Base-by-base conservation (phyloP, 2,329 filamentous ascomycete genomes). In the Aspergillus sp. region DNA sequence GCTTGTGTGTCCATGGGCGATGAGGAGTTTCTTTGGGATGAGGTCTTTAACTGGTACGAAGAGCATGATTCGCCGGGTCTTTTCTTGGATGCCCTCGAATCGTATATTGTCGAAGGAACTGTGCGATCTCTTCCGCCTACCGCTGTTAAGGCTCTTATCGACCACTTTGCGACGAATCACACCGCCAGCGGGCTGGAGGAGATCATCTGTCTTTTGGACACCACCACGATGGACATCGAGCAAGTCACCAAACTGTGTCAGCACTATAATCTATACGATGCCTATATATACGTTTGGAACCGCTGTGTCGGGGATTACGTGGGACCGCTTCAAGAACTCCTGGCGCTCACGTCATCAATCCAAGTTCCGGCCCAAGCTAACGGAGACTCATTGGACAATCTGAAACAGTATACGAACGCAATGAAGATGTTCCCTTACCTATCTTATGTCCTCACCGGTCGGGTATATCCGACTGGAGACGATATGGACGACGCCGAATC, bases 241-340 rank as follows among this genome's bases (percentile, higher is more conserved):
- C 88, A 97, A 65, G 82, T 95, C 45, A 96, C 91, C 0, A 78
- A 79, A 9, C 74, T 98, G 26, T 98, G 93, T 75, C 95, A 93
- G 64, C 85, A 91, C 61, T 84, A 97, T 64, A 82, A 86, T 52
- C 77, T 98, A 4, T 98, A 96, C 60, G 94, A 98, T 66, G 94
- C 93, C 2, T 79, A 96, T 44, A 90, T 94, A 35, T 96, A 97
- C 62, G 87, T 98, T 43, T 98, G 93, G 93, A 97, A 95, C 48
- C 85, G 88, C 64, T 90, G 89, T 3, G 73, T 98, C 27, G 74
- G 76, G 49, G 94, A 98, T 65, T 96, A 94, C 58, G 83, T 96
- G 49, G 94, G 90, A 2, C 91, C 93, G 1, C 74, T 97, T 44
- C 85, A 89, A 53, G 90, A 96, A 48, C 77, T 98, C 2, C 73